Percentiles rank a stretch among this genome's conserved stretches.
Conservation (phyloP, 2,329 filamentous ascomycete species). For the Diaporthe capsici region DNA sequence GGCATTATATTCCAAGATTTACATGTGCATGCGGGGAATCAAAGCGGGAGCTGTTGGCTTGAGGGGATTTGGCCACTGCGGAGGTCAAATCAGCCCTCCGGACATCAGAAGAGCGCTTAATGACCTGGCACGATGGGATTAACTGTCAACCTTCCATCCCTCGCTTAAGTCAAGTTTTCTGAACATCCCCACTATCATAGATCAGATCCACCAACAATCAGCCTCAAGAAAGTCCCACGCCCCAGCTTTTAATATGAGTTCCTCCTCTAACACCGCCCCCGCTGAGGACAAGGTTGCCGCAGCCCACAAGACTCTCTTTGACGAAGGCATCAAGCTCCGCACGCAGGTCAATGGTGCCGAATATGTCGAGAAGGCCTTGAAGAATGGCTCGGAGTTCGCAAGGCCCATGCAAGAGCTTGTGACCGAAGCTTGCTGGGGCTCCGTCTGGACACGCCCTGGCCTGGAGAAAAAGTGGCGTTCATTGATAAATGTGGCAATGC, state of each 20-base stretch:
- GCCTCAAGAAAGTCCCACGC: background rate
- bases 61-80: slow-evolving; percentile 18
- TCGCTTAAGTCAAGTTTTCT: background rate
- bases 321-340: slow-evolving; percentile 72
- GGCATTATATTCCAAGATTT: slow-evolving; percentile 18
- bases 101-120: too few relatives aligned
- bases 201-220: background rate
- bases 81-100: slow-evolving; percentile 17
- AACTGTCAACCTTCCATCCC: background rate
- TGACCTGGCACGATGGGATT: background rate
- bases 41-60: background rate
- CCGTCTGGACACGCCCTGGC: slow-evolving; percentile 74
- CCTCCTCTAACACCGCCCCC: slow-evolving; percentile 26
- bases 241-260: slow-evolving; percentile 41
- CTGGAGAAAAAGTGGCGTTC: slow-evolving; percentile 72
- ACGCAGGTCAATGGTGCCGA: slow-evolving; percentile 71
- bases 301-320: slow-evolving; percentile 69
- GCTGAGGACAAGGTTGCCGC: slow-evolving; percentile 47
- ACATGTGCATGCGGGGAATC: slow-evolving; percentile 13
- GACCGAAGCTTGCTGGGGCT: slow-evolving; percentile 76
- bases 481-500: slow-evolving; percentile 75
- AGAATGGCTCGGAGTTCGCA: slow-evolving; percentile 71
- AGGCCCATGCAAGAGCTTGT: slow-evolving; percentile 73
- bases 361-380: slow-evolving; percentile 71
- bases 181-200: background rate